Base-by-base conservation (phyloP, 2,329 filamentous ascomycete genomes). In the Didymellaceae sp. region DNA sequence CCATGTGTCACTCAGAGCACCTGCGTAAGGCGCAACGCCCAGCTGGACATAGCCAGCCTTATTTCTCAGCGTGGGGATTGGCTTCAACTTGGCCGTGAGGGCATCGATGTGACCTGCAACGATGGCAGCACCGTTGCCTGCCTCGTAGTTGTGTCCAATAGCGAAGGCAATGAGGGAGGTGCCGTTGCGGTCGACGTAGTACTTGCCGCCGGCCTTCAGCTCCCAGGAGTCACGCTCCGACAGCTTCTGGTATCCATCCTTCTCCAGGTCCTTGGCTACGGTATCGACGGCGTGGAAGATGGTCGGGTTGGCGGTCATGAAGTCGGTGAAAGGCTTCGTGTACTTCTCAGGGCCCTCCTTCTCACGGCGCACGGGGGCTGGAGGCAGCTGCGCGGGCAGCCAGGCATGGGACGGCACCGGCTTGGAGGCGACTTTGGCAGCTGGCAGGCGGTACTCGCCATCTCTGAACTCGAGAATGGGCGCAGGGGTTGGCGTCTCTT, bases 81-180 rank as follows among this genome's bases (percentile, higher is more conserved):
- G 93, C 85, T 97, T 97, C 63, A 97, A 57, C 74, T 87, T 90
- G 14, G 92, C 90, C 13, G 92, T 96, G 44, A 97, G 78, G 37
- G 93, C 92, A 74, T 97, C 94, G 56, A 97, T 88, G 74, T 97
- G 94, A 6, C 92, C 92, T 3, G 89, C 94, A 35, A 97, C 81
- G 74, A 97, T 92, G 46, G 87, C 91, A 40, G 93, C 82, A 38
- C 93, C 93, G 66, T 95, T 92, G 7, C 93, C 93, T 42, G 88
- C 82, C 74, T 88, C 81, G 73, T 96, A 97, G 2, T 86, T 82
- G 43, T 84, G 84, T 48, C 93, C 93, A 47, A 97, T 83, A 4
- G 84, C 83, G 74, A 97, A 97, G 6, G 91, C 89, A 63, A 96
- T 90, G 58, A 96, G 74, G 31, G 90, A 88, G 71, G 87, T 92